Conservation (phyloP, 2,329 filamentous ascomycete species). For the Aureobasidium sp. region DNA sequence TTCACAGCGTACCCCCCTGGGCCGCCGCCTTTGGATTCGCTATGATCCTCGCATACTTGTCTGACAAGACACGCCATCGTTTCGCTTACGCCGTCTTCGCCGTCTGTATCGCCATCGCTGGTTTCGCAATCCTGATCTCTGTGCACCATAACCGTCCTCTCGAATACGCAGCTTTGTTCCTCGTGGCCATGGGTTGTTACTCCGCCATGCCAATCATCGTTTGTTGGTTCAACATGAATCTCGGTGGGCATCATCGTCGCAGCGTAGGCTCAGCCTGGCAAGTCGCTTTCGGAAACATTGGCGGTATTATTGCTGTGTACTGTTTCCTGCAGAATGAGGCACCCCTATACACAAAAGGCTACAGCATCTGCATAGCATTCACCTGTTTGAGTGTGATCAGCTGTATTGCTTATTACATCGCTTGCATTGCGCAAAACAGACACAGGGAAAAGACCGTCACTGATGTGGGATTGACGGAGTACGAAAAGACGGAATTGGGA, state of each 20-base stretch:
- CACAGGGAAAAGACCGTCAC: constrained; percentile 44
- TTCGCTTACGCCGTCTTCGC: constrained; percentile 65
- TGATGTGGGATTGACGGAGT: constrained; percentile 49
- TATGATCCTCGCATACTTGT: constrained; percentile 65
- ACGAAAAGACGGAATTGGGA: constrained; percentile 55
- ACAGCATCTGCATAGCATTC: constrained; percentile 70
- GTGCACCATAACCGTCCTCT: constrained; percentile 60
- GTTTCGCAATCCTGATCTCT: constrained; percentile 66
- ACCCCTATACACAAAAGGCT: constrained; percentile 63
- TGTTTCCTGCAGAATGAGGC: constrained; percentile 51
- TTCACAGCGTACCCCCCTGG: constrained; percentile 54
- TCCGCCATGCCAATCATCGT: constrained; percentile 73
- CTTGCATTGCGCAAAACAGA: constrained; percentile 55
- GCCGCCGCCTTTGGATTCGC: constrained; percentile 70
- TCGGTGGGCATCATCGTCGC: constrained; percentile 44
- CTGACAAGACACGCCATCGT: constrained; percentile 66
- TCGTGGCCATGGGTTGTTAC: constrained; percentile 74
- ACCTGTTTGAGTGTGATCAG: constrained; percentile 58
- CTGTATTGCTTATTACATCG: constrained; percentile 53
- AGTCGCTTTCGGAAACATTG: constrained; percentile 41
- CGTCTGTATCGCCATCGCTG: constrained; percentile 61
- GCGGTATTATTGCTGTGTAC: constrained; percentile 46
- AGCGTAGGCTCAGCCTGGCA: constrained; percentile 45
- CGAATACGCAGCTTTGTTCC: constrained; percentile 74
- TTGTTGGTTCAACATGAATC: constrained; percentile 51